Conservation (phyloP, 2,329 filamentous ascomycete species). For the Colletotrichum sp. region DNA sequence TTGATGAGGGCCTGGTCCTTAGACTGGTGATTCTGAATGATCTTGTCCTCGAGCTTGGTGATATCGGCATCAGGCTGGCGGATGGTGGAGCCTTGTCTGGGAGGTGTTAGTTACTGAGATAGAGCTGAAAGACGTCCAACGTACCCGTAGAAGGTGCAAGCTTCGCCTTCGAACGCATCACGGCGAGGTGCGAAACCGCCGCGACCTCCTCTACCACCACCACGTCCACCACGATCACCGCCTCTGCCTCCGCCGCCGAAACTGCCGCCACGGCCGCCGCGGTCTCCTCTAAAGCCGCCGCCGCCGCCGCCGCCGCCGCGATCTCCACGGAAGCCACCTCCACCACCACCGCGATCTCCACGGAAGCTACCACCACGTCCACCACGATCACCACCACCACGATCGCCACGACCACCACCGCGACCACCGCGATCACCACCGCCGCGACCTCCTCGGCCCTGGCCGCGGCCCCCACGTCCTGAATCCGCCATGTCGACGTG, state of each 20-base stretch:
- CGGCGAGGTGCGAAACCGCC: constrained; percentile 13
- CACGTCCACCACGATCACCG: constrained; percentile 11
- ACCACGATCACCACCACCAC: constrained; percentile 4
- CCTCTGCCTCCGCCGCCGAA: constrained; percentile 18
- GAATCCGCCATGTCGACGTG: constrained; percentile 3
- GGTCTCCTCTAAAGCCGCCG: constrained; percentile 17
- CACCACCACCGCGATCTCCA: constrained; percentile 19
- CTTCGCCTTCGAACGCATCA: constrained; percentile 22
- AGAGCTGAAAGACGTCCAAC: constrained; percentile 1
- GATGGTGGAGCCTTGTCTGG: not conserved
- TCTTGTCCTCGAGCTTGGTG: constrained; percentile 43
- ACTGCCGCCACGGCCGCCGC: constrained; percentile 21
- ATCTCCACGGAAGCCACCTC: constrained; percentile 18
- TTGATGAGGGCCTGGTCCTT: constrained; percentile 33
- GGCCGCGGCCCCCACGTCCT: not conserved
- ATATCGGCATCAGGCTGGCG: constrained; percentile 30
- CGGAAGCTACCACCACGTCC: constrained; percentile 16
- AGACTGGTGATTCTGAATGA: constrained; percentile 34
- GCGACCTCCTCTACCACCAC: constrained; percentile 17
- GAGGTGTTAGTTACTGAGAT: not conserved
- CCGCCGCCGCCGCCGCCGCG: constrained; percentile 16
- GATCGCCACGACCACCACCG: constrained; percentile 20
- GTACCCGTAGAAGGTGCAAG: constrained; percentile 7
- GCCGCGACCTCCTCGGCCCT: not conserved
- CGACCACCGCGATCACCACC: not conserved